A percentile compares a stretch with the other conserved stretches of the same genome.
These are phyloP conservation scores for Rubia tinctorum DNA, from an alignment of 305 asterid species.

Conservation along the genomic window DNA sequence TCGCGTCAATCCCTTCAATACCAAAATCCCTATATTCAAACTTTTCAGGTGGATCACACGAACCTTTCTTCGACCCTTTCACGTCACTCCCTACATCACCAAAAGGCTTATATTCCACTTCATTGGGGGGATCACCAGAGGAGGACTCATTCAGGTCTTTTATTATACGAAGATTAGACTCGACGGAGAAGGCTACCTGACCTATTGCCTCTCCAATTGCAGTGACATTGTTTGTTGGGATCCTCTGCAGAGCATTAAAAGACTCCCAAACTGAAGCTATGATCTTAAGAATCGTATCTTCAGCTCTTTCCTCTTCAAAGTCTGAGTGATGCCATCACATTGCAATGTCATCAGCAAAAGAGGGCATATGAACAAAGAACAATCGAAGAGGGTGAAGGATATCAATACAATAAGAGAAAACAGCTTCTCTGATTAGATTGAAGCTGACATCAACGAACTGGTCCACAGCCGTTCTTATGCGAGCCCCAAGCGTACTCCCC, in stretches of 20 bases:
- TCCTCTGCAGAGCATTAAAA: slow-evolving; percentile 70
- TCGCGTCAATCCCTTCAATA: slow-evolving; percentile 26
- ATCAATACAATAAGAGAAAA: slow-evolving; percentile 61
- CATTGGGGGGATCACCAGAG: neutral
- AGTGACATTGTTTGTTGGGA: slow-evolving; percentile 71
- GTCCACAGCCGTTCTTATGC: slow-evolving; percentile 53
- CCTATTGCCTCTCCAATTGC: slow-evolving; percentile 92
- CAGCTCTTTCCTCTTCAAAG: slow-evolving; percentile 35
- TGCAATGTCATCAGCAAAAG: neutral
- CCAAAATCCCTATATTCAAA: slow-evolving; percentile 40
- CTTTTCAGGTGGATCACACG: neutral
- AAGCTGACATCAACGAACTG: slow-evolving; percentile 75
- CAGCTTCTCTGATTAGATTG: slow-evolving; percentile 63
- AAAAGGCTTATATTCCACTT: neutral
- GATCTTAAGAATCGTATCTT: slow-evolving; percentile 57
- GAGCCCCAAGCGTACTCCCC: slow-evolving; percentile 72
- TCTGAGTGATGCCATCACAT: slow-evolving; percentile 32
- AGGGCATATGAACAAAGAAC: neutral
- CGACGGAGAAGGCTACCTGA: slow-evolving; percentile 59
- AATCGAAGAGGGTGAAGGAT: neutral
- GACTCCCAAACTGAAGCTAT: slow-evolving; percentile 93
- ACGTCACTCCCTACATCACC: too few relatives aligned
- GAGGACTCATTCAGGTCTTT: slow-evolving; percentile 45
- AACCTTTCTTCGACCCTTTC: too few relatives aligned
- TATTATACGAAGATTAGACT: slow-evolving; percentile 90